Conservation (phyloP, 163 green algal species). For the Prototheca cutis region DNA sequence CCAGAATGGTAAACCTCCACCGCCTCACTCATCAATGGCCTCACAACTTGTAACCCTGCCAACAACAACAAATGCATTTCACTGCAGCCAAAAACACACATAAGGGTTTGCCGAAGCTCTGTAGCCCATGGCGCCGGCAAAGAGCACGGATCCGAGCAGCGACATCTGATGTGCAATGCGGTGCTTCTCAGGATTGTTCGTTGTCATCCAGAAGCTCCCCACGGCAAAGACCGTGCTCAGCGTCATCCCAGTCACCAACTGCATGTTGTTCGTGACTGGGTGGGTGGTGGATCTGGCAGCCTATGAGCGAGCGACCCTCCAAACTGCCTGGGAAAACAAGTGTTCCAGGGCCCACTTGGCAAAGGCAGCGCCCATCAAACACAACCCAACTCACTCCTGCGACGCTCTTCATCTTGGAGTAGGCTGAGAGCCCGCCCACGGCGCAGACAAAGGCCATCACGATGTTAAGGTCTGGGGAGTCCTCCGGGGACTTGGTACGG, state of each 20-base stretch:
- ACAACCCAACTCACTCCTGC: conserved; percentile 4
- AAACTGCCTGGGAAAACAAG: too few species aligned
- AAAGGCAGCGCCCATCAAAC: too few species aligned
- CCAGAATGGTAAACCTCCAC: too few species aligned
- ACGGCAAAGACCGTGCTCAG: conserved; percentile 10
- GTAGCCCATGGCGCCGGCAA: conserved; percentile 26
- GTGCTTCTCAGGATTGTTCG: conserved; percentile 15
- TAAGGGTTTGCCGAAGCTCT: conserved; percentile 19
- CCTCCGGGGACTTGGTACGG: too few species aligned
- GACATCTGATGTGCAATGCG: conserved; percentile 24
- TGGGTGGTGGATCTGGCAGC: too few species aligned
- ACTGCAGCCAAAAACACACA: too few species aligned
- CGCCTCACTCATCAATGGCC: background rate
- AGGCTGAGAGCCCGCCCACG: conserved; percentile 9
- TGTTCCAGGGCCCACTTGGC: too few species aligned
- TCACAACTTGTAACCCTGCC: background rate
- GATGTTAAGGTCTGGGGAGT: conserved; percentile 17
- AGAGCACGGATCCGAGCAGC: conserved; percentile 12
- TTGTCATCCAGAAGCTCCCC: conserved; percentile 8
- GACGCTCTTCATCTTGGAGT: background rate
- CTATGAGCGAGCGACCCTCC: too few species aligned
- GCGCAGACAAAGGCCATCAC: conserved; percentile 21
- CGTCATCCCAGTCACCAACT: conserved; percentile 8
- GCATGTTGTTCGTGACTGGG: background rate
- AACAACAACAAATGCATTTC: background rate